phyloP scores from a whole-genome alignment of 2,329 filamentous ascomycete genomes.

The Fusarium concolor region DNA sequence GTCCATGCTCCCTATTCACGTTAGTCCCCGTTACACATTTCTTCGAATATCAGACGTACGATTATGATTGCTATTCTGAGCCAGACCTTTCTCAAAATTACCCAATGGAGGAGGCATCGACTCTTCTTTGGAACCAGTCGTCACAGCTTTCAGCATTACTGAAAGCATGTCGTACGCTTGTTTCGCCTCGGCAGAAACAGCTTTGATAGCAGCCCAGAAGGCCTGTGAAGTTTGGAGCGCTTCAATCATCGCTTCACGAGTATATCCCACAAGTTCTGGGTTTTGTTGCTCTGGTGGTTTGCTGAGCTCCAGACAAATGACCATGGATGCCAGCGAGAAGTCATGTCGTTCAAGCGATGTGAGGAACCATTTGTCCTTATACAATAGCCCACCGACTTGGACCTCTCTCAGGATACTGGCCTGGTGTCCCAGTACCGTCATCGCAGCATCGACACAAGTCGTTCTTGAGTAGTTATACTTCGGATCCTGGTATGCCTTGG shows the following conservation, averaged over 20 bases:
- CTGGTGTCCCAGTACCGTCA: slow-evolving; percentile 19
- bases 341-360: slow-evolving; percentile 31
- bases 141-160: slow-evolving; percentile 25
- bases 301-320: slow-evolving; percentile 34
- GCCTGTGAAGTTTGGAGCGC: slow-evolving; percentile 22
- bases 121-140: background rate
- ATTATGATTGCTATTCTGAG: background rate
- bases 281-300: background rate
- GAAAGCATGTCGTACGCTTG: slow-evolving; percentile 32
- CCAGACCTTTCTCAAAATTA: background rate
- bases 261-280: background rate
- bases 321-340: slow-evolving; percentile 36
- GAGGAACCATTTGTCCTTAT: slow-evolving; percentile 31
- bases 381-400: slow-evolving; percentile 20
- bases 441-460: slow-evolving; percentile 31
- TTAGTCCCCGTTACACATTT: background rate
- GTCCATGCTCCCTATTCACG: background rate
- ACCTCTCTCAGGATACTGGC: slow-evolving; percentile 32
- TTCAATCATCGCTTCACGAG: slow-evolving; percentile 5
- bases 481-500: slow-evolving; percentile 22
- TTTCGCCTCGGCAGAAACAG: slow-evolving; percentile 18
- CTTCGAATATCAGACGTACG: background rate
- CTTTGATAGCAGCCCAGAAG: slow-evolving; percentile 29
- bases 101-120: accelerated
- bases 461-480: slow-evolving; percentile 28